phyloP scores from a whole-genome alignment of 2,329 filamentous ascomycete species.

The Penicillium sp. region DNA sequence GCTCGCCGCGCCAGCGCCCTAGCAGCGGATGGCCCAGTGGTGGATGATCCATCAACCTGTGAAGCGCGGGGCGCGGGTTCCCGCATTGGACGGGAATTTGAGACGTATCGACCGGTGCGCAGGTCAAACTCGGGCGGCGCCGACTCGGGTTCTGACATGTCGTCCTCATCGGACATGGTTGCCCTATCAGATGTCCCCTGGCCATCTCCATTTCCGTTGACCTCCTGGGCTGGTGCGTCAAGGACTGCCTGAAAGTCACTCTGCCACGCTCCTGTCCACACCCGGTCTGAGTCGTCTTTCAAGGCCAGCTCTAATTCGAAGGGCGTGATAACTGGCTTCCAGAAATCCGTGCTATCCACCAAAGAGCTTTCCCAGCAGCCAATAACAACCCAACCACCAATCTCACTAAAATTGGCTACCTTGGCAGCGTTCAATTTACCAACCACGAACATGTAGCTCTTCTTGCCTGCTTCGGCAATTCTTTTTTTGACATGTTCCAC shows the following conservation, averaged over 20 bases:
- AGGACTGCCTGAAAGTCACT: conserved; percentile 75
- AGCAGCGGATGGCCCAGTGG: conserved; percentile 29
- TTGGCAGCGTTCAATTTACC: conserved; percentile 96
- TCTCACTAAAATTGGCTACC: conserved; percentile 91
- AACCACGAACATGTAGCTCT: conserved; percentile 93
- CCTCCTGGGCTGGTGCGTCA: conserved; percentile 30
- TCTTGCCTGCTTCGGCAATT: conserved; percentile 81
- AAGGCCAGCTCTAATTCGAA: conserved; percentile 84
- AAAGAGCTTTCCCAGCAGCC: conserved; percentile 97
- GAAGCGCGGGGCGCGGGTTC: conserved; percentile 35
- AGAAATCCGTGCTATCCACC: conserved; percentile 86
- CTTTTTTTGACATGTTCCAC: conserved; percentile 69
- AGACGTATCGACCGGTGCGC: conserved; percentile 78
- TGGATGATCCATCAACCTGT: conserved; percentile 22
- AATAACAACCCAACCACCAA: conserved; percentile 95
- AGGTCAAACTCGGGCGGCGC: conserved; percentile 87
- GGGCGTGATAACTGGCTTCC: conserved; percentile 85
- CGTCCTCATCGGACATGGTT: conserved; percentile 46
- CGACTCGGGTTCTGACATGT: conserved; percentile 68
- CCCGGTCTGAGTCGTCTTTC: conserved; percentile 67
- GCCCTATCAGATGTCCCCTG: conserved; percentile 25
- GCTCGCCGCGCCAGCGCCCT: conserved; percentile 61
- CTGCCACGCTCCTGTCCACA: conserved; percentile 88
- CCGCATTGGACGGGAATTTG: conserved; percentile 59
- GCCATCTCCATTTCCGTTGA: conserved; percentile 24